phyloP scores from a whole-genome alignment of 306 rosid species.

The Dicorynia guianensis region DNA sequence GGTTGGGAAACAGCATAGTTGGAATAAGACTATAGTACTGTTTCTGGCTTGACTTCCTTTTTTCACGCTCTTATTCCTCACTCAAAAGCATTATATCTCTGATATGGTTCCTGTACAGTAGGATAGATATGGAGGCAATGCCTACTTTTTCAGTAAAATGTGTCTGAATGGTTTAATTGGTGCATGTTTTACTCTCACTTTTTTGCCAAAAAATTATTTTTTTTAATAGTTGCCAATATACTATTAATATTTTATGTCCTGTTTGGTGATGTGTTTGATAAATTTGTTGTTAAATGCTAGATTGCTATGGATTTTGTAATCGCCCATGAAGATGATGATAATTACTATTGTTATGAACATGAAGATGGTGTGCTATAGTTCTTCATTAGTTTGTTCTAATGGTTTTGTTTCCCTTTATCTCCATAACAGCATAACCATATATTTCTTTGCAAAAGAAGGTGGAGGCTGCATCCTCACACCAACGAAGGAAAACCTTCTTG shows the following conservation, averaged over 20 bases:
- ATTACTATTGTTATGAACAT: not conserved
- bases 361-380: slow-evolving; percentile 2
- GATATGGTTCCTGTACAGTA: too few relatives aligned
- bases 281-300: slow-evolving; percentile 20
- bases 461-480: slow-evolving; percentile 66
- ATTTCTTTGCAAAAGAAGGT: slow-evolving; percentile 84
- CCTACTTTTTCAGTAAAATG: not conserved
- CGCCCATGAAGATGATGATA: not conserved
- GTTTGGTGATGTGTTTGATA: slow-evolving; percentile 29
- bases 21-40: not conserved
- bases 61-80: not conserved
- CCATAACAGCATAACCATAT: slow-evolving; percentile 71
- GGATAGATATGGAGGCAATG: slow-evolving; percentile 13
- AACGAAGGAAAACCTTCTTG: slow-evolving; percentile 52
- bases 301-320: slow-evolving; percentile 13
- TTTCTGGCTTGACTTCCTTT: not conserved
- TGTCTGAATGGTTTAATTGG: not conserved
- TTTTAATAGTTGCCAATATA: not conserved
- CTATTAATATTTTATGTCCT: not conserved
- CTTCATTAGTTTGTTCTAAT: slow-evolving; percentile 32
- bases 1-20: slow-evolving; percentile 11
- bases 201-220: slow-evolving; percentile 2
- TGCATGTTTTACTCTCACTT: slow-evolving; percentile 9
- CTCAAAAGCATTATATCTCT: too few relatives aligned
- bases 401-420: slow-evolving; percentile 33